Evolutionary conservation across 2,329 filamentous ascomycete species (phyloP).

Genomic region (Pyrenochaeta sp.): DNA sequence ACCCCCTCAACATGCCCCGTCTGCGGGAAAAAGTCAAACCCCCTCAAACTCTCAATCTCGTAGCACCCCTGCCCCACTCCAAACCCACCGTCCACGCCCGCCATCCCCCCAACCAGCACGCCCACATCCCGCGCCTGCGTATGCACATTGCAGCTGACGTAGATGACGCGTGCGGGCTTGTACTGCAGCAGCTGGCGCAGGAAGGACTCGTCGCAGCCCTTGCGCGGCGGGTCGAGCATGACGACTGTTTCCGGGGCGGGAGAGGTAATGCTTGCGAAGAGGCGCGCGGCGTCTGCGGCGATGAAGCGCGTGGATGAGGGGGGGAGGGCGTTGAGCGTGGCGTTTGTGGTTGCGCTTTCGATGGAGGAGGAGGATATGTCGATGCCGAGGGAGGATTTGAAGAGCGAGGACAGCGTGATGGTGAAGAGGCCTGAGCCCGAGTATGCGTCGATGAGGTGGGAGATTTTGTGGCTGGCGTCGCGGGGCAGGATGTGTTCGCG

Average conservation of each 20-base stretch:
- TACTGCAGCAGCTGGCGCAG: conserved; percentile 80
- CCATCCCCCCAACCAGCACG: conserved; percentile 77
- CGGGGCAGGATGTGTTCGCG: conserved; percentile 75
- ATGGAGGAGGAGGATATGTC: conserved; percentile 87
- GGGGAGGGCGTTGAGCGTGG: conserved; percentile 74
- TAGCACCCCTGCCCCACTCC: conserved; percentile 62
- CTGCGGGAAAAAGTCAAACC: conserved; percentile 98
- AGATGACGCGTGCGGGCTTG: conserved; percentile 80
- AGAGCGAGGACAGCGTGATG: conserved; percentile 85
- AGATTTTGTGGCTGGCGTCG: conserved; percentile 57
- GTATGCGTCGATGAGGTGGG: conserved; percentile 95
- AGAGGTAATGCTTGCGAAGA: conserved; percentile 81
- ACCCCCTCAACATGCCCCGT: conserved; percentile 73
- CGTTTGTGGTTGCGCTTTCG: conserved; percentile 78
- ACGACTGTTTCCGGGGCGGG: conserved; percentile 84
- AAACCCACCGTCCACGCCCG: conserved; percentile 46
- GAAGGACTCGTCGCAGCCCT: conserved; percentile 90
- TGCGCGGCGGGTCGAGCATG: conserved; percentile 95
- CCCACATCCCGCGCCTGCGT: conserved; percentile 95
- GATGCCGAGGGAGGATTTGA: conserved; percentile 83
- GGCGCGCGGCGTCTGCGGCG: conserved; percentile 81
- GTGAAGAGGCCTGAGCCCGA: conserved; percentile 97
- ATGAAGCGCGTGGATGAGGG: conserved; percentile 79
- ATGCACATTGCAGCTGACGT: conserved; percentile 98
- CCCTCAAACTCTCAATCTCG: conserved; percentile 86